Percentiles rank a stretch among this genome's conserved stretches.
These are phyloP conservation scores for Smallanthus sonchifolius DNA, from an alignment of 129 eudicot species.

Conservation along the genomic window DNA sequence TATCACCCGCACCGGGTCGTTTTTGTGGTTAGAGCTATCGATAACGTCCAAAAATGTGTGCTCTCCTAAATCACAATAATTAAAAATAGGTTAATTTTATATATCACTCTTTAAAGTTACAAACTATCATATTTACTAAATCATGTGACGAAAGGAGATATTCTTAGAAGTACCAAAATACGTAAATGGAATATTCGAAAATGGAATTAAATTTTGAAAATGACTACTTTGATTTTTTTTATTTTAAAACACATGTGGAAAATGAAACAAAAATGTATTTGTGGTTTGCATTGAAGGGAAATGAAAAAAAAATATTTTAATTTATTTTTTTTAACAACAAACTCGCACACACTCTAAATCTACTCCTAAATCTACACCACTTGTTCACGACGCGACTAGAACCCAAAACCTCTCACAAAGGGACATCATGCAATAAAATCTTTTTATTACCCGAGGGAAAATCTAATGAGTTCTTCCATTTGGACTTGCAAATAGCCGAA, in stretches of 20 bases:
- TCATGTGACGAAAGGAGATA: not conserved
- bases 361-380: too few relatives aligned
- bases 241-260: not conserved
- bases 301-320: not conserved
- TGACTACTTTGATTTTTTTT: too few relatives aligned
- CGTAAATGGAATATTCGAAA: not conserved
- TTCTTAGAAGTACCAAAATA: not conserved
- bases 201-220: not conserved
- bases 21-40: conserved; percentile 42
- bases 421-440: too few relatives aligned
- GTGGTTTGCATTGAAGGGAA: not conserved
- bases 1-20: conserved; percentile 51
- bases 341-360: too few relatives aligned
- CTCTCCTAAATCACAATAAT: conserved; percentile 49
- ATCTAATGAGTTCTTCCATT: conserved; percentile 61
- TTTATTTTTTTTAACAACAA: too few relatives aligned
- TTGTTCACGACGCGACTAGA: too few relatives aligned
- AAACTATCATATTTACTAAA: too few relatives aligned
- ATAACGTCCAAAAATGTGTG: conserved; percentile 72
- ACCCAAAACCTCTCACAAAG: too few relatives aligned
- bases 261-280: not conserved
- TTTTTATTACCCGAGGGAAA: conserved; percentile 91
- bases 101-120: too few relatives aligned
- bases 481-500: conserved; percentile 74
- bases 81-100: not conserved